Evolutionary conservation across 2,329 filamentous ascomycete genomes (phyloP).

Genomic region (Fusarium pseudograminearum): DNA sequence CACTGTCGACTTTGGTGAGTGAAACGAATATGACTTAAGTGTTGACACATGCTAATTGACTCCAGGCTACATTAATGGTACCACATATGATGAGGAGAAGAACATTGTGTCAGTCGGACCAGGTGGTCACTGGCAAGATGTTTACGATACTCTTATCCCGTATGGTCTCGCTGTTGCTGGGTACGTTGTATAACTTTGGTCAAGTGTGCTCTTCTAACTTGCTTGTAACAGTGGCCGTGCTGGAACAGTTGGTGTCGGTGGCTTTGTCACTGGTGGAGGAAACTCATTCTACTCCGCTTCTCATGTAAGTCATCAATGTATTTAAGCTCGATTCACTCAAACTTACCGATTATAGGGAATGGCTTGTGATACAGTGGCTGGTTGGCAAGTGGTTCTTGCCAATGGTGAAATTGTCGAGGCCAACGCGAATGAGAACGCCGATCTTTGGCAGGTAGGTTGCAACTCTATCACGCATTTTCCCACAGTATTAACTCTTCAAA

Average conservation of each 20-base stretch:
- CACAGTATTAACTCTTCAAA: background rate
- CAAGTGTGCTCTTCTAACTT: background rate
- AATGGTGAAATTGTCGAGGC: constrained; percentile 58
- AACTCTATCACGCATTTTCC: rapidly evolving
- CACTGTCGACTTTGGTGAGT: constrained; percentile 53
- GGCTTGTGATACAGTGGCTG: constrained; percentile 57
- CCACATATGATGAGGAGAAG: constrained; percentile 47
- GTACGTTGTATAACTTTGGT: background rate
- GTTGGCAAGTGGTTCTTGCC: constrained; percentile 60
- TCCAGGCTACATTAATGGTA: constrained; percentile 48
- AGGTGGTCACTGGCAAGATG: constrained; percentile 54
- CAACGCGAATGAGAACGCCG: constrained; percentile 53
- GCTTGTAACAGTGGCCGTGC: constrained; percentile 47
- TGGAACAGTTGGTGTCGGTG: constrained; percentile 53
- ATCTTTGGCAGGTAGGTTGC: constrained; percentile 55
- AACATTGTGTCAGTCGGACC: constrained; percentile 52
- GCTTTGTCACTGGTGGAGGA: constrained; percentile 53
- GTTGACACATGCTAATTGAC: background rate
- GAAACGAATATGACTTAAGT: background rate
- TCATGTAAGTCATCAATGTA: constrained; percentile 24
- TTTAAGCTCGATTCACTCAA: rapidly evolving
- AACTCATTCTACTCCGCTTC: constrained; percentile 53
- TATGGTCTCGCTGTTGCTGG: constrained; percentile 51
- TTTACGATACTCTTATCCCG: constrained; percentile 53
- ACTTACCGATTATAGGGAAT: constrained; percentile 34